Evolutionary conservation across 176 grass and related monocot species (phyloP).

Genomic region (Zoysia japonica): DNA sequence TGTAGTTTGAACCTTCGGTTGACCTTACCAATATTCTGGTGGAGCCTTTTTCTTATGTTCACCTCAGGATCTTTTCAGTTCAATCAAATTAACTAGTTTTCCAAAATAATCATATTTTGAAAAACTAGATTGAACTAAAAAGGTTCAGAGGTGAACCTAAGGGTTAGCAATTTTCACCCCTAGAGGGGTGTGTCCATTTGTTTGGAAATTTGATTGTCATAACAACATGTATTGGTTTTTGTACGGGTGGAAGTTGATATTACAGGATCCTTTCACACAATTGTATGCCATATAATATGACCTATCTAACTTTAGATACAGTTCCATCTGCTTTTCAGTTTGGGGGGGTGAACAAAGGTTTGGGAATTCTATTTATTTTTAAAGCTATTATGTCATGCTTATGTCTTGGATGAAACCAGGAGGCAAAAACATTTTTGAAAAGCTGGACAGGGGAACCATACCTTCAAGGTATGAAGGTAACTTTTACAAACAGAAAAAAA

Average conservation of each 20-base stretch:
- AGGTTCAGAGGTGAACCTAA: too few species aligned
- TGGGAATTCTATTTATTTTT: neutral
- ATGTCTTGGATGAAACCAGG: neutral
- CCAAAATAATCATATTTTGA: too few species aligned
- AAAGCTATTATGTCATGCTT: neutral
- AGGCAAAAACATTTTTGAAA: neutral
- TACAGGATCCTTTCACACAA: neutral
- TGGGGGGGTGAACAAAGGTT: neutral
- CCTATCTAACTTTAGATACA: neutral
- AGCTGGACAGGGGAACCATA: neutral
- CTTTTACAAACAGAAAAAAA: neutral
- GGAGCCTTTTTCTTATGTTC: too few species aligned
- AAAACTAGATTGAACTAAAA: too few species aligned
- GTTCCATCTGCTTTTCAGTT: neutral
- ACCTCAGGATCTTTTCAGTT: too few species aligned
- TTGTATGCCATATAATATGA: neutral
- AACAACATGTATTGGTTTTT: neutral
- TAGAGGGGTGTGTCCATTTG: neutral
- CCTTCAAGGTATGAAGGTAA: neutral
- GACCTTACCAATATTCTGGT: too few species aligned
- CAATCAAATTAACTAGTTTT: too few species aligned
- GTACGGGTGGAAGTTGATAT: neutral
- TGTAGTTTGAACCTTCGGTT: neutral
- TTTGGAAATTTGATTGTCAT: neutral
- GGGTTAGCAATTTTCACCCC: too few species aligned